Evolutionary conservation across 768 basidiomycete genomes (phyloP), one percentile per base, ranked within the genome.

Genomic region (Cystobasidium onofrii): DNA sequence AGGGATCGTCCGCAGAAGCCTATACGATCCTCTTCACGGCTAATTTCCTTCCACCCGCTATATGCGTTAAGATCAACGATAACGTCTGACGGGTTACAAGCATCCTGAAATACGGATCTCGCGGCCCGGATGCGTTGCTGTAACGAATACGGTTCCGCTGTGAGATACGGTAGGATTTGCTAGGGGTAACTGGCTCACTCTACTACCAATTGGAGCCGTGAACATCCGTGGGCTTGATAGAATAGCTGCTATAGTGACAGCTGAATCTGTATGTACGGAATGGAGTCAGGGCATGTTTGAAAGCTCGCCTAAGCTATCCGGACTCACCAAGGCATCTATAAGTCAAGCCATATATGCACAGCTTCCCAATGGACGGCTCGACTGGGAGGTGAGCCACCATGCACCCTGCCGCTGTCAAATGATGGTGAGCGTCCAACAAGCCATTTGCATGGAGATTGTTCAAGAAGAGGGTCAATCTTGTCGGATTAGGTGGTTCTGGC

Each of bases 301-400:
- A 43, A 43, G 41, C 41, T 43, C 41, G 41, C 41, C 41, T 43
- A 43, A 43, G 7, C 41, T 43, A 43, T 43, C 41, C 41, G 54
- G 20, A 55, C 54, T 55, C 29, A 55, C 54, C 29, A 29, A 55
- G 54, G 54, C 54, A 55, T n/a, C 54, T 55, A 55, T 23, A 55
- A n/a, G 29, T 55, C 54, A 29, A n/a, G 29, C 54, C 54, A 29
- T 23, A 29, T 23, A 55, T 55, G 54, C 54, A 55, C 29, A 55
- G 54, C 54, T 55, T 55, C n/a, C 54, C 54, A 55, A 55, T 55
- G n/a, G 29, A 55, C n/a, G 54, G 54, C 54, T n/a, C n/a, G 54
- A 55, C 54, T 7, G 54, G 54, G 20, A n/a, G 29, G n/a, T n/a
- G 20, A 23, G 54, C 20, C 29, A 29, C 54, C 20, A 55, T n/a